A percentile compares a stretch with the other conserved stretches of the same genome.
These are phyloP conservation scores for Pythium apleroticum DNA, from an alignment of 352 stramenopile genomes.

Conservation along the genomic window DNA sequence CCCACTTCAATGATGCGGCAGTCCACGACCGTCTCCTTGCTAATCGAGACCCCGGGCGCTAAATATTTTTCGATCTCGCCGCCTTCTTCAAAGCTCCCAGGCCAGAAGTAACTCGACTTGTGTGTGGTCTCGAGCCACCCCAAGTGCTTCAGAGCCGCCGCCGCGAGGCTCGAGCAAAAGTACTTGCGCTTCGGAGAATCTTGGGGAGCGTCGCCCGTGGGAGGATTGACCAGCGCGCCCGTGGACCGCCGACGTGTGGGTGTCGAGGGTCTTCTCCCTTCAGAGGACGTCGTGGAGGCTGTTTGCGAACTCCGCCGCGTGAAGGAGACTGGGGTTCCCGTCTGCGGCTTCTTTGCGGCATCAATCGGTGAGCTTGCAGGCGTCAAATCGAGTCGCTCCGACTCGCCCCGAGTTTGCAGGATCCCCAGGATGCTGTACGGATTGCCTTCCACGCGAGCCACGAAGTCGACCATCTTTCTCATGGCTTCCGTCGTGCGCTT, in stretches of 20 bases:
- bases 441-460: constrained; percentile 72
- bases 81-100: constrained; percentile 78
- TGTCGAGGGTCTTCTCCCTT: constrained; percentile 1
- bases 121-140: constrained; percentile 72
- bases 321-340: constrained; percentile 8
- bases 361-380: constrained; percentile 12
- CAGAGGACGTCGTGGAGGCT: constrained; percentile 5
- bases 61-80: constrained; percentile 70
- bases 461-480: constrained; percentile 51
- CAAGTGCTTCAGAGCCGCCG: constrained; percentile 74
- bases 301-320: constrained; percentile 16
- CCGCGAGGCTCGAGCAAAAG: constrained; percentile 83
- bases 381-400: constrained; percentile 30
- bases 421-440: constrained; percentile 85
- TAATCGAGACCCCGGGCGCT: constrained; percentile 40
- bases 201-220: neutral
- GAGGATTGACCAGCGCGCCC: constrained; percentile 1
- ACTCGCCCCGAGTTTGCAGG: constrained; percentile 53
- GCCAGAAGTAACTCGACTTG: constrained; percentile 80
- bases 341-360: neutral
- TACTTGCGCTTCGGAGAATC: constrained; percentile 62
- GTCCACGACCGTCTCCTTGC: constrained; percentile 68
- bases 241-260: constrained; percentile 12
- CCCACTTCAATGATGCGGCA: constrained; percentile 84
- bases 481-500: constrained; percentile 46